Evolutionary conservation across 495 filamentous ascomycete species (phyloP).

Genomic region (Podospora fimiseda): DNA sequence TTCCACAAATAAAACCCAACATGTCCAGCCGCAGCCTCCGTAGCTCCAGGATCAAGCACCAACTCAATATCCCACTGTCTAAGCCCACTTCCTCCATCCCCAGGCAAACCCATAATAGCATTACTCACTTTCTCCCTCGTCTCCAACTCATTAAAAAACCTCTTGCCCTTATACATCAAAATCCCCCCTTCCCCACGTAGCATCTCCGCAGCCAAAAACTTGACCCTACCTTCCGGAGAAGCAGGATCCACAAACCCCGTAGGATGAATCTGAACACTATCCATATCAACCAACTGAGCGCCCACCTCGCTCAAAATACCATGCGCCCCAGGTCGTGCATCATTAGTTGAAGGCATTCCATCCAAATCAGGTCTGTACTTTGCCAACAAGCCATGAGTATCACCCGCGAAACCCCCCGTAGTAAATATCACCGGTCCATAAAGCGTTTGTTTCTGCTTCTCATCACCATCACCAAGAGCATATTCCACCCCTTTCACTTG

Average conservation of each 20-base stretch:
- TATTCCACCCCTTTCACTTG: constrained; percentile 34
- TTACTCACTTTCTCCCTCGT: constrained; percentile 48
- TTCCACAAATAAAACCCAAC: constrained; percentile 56
- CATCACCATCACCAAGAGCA: not conserved
- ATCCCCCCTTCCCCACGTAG: constrained; percentile 54
- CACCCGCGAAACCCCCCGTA: constrained; percentile 54
- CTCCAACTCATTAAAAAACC: constrained; percentile 54
- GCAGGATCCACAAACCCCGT: constrained; percentile 68
- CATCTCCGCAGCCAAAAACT: constrained; percentile 57
- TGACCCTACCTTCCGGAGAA: constrained; percentile 30
- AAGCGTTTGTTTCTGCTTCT: constrained; percentile 15
- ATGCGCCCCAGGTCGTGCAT: constrained; percentile 45
- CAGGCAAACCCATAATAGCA: constrained; percentile 36
- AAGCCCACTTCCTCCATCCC: constrained; percentile 6
- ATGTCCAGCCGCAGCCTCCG: constrained; percentile 43
- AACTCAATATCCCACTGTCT: constrained; percentile 51
- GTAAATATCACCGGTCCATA: constrained; percentile 51
- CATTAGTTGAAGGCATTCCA: constrained; percentile 55
- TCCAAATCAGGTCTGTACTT: constrained; percentile 50
- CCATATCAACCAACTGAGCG: constrained; percentile 52
- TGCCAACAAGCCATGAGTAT: constrained; percentile 46
- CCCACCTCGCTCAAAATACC: constrained; percentile 39
- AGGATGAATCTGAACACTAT: constrained; percentile 54
- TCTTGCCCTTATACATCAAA: constrained; percentile 37
- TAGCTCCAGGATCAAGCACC: constrained; percentile 52